These are phyloP conservation scores for Crotalaria pallida DNA, from an alignment of 306 rosid species.

Conservation along the genomic window DNA sequence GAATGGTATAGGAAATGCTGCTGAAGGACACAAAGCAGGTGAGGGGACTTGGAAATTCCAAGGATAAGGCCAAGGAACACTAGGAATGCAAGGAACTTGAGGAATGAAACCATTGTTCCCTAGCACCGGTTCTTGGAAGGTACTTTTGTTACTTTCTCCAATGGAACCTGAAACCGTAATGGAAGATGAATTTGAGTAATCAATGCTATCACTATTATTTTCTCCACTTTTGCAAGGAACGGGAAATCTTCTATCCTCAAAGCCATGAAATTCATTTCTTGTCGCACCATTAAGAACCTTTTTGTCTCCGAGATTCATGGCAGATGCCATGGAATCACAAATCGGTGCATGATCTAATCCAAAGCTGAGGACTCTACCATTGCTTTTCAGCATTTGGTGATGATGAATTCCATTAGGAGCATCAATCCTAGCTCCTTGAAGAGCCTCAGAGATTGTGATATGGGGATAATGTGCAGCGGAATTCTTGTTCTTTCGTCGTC, in stretches of 20 bases:
- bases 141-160: constrained; percentile 39
- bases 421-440: constrained; percentile 64
- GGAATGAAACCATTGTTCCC: constrained; percentile 48
- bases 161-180: constrained; percentile 42
- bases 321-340: constrained; percentile 63
- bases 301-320: constrained; percentile 40
- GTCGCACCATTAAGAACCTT: constrained; percentile 43
- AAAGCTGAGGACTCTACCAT: constrained; percentile 72
- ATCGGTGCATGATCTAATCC: constrained; percentile 45
- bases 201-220: constrained; percentile 50
- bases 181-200: constrained; percentile 47
- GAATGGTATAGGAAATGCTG: constrained; percentile 60
- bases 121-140: constrained; percentile 32
- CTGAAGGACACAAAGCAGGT: constrained; percentile 62
- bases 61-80: constrained; percentile 83
- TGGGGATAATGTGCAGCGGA: constrained; percentile 54
- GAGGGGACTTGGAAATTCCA: constrained; percentile 60
- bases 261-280: constrained; percentile 39
- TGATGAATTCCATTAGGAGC: constrained; percentile 43
- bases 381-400: constrained; percentile 30
- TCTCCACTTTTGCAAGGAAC: constrained; percentile 36
- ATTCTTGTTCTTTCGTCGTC: constrained; percentile 86
- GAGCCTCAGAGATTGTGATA: constrained; percentile 67
- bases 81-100: constrained; percentile 58
- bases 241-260: constrained; percentile 28